Percentiles rank a stretch among this genome's conserved stretches.
These are phyloP conservation scores for Chlamydomonas sp. DNA, from an alignment of 139 green algal species.

Conservation along the genomic window DNA sequence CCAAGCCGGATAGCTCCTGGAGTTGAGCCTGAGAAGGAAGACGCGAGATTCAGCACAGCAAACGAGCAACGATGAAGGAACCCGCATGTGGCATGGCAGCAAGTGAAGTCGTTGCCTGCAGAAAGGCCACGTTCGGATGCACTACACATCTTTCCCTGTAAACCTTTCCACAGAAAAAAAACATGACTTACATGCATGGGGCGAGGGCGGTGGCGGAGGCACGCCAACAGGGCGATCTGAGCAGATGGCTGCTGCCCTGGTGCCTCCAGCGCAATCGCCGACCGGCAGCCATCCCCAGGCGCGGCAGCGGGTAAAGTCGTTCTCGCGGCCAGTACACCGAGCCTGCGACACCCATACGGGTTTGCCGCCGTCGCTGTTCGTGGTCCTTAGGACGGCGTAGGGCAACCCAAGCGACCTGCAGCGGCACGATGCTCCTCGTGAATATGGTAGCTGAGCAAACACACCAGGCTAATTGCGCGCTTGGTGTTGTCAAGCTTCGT, in stretches of 20 bases:
- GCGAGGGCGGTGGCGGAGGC: not conserved
- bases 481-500: too few species aligned
- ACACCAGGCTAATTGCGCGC: not conserved
- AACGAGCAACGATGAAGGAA: too few species aligned
- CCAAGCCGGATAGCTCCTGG: not conserved
- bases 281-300: not conserved
- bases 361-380: not conserved
- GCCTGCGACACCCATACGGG: not conserved
- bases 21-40: slow-evolving; percentile 4
- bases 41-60: too few species aligned
- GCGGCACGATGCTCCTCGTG: too few species aligned
- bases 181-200: slow-evolving; percentile 7
- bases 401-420: slow-evolving; percentile 15
- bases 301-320: slow-evolving; percentile 1
- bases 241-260: not conserved
- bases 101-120: too few species aligned
- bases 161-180: too few species aligned
- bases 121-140: too few species aligned
- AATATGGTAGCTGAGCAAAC: not conserved
- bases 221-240: not conserved
- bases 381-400: not conserved
- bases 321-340: slow-evolving; percentile 1
- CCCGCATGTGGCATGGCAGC: too few species aligned
- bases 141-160: too few species aligned
- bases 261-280: not conserved